These are phyloP conservation scores for Parmales sp. DNA, from an alignment of 108 stramenopile species.

Conservation along the genomic window DNA sequence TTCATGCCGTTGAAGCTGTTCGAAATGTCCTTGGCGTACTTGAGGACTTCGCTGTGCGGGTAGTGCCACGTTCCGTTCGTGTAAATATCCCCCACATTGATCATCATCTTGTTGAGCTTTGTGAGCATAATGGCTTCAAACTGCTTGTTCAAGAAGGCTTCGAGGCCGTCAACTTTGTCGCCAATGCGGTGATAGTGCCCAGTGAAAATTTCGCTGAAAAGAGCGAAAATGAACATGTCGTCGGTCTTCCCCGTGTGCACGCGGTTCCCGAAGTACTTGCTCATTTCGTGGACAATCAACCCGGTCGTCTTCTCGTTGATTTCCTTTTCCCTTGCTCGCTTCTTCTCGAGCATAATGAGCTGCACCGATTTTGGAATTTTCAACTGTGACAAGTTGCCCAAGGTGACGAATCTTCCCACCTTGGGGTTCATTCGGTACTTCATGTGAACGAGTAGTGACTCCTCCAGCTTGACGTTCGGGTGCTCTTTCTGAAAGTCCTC, in stretches of 20 bases:
- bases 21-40: too few relatives aligned
- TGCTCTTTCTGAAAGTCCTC: background rate
- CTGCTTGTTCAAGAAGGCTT: background rate
- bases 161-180: background rate
- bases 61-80: too few relatives aligned
- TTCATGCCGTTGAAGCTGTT: too few relatives aligned
- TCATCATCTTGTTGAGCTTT: too few relatives aligned
- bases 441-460: background rate
- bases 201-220: background rate
- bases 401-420: background rate
- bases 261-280: background rate
- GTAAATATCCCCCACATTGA: too few relatives aligned
- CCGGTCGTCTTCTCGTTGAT: background rate
- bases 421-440: background rate
- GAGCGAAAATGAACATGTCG: background rate
- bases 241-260: background rate
- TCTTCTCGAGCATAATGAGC: background rate
- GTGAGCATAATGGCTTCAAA: background rate
- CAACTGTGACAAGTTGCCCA: background rate
- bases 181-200: background rate
- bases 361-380: background rate
- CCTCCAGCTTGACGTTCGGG: background rate
- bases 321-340: background rate
- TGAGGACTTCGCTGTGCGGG: background rate
- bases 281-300: background rate